Evolutionary conservation across 768 basidiomycete genomes (phyloP).

Genomic region (Podaxis sp.): DNA sequence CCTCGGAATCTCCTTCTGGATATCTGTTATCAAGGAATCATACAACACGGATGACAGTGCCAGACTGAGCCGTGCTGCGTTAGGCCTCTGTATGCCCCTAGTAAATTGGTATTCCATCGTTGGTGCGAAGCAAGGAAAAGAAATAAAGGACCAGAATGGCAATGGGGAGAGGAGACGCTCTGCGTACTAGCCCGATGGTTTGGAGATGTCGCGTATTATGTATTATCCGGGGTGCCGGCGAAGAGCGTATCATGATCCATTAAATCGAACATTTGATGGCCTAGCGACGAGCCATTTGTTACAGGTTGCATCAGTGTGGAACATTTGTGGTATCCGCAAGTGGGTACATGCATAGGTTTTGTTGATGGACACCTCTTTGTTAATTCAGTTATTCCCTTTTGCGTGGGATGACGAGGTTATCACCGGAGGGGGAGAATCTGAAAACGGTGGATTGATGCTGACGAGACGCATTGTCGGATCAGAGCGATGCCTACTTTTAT

Average conservation of each 20-base stretch:
- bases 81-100: conserved; percentile 2
- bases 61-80: conserved; percentile 1
- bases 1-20: background rate
- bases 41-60: conserved; percentile 5
- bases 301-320: background rate
- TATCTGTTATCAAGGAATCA: background rate
- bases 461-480: background rate
- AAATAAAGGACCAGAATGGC: background rate
- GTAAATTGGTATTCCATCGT: conserved; percentile 10
- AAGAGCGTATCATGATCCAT: background rate
- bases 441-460: background rate
- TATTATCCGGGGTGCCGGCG: background rate
- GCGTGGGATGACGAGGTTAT: background rate
- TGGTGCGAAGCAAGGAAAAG: background rate
- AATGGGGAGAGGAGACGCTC: background rate
- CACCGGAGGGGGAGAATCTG: background rate
- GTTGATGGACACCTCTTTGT: background rate
- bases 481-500: background rate
- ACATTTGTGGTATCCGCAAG: background rate
- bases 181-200: background rate
- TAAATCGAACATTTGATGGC: background rate
- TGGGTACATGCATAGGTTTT: background rate
- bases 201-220: background rate
- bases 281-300: background rate
- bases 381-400: background rate